Conservation (phyloP, 441 rosid genomes). For the Brassica balearica region DNA sequence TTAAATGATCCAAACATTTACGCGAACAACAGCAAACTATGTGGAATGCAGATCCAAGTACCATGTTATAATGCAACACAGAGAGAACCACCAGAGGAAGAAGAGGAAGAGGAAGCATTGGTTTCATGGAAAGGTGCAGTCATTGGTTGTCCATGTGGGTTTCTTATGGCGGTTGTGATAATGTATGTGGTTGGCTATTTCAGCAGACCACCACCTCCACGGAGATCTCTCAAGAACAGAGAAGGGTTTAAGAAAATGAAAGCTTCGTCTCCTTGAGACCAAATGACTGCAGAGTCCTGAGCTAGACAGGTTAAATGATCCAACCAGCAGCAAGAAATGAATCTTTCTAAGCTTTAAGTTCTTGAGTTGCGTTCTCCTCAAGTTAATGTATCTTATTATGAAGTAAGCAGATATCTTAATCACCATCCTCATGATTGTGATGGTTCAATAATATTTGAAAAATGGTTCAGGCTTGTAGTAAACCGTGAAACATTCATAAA, state of each 20-base stretch:
- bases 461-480: too few species aligned
- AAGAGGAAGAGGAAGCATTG: conserved; percentile 15
- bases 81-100: conserved; percentile 9
- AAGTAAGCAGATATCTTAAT: background rate
- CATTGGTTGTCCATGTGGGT: conserved; percentile 17
- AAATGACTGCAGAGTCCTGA: background rate
- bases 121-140: conserved; percentile 17
- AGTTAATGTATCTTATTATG: background rate
- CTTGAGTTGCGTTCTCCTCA: background rate
- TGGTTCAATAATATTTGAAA: background rate
- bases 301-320: too few species aligned
- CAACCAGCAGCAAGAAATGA: background rate
- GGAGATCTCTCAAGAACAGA: conserved; percentile 1
- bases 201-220: conserved; percentile 8
- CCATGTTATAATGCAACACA: conserved; percentile 32
- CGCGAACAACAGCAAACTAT: conserved; percentile 44
- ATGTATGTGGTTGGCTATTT: conserved; percentile 29
- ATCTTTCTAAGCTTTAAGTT: background rate
- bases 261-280: background rate
- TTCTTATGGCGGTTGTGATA: conserved; percentile 16
- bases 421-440: background rate
- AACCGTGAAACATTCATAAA: too few species aligned
- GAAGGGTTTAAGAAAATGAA: background rate
- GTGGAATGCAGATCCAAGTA: conserved; percentile 51
- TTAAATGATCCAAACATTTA: conserved; percentile 44